Base-by-base conservation (phyloP, 1,284 basidiomycete species). In the Ceratobasidium sp. region DNA sequence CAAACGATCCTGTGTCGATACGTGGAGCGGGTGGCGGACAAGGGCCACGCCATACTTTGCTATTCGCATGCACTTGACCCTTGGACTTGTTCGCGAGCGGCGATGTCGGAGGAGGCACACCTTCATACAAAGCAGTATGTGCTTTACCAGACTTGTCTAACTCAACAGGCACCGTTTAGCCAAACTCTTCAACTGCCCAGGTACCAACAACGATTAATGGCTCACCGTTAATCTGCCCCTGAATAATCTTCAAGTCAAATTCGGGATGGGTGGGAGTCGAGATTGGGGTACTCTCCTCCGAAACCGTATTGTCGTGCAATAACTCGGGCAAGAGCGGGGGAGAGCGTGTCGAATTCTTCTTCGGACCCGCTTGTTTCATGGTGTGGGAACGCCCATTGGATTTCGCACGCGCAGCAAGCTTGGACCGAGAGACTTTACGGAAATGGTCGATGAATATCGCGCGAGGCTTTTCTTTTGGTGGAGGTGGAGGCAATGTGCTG, bases 1-100 rank as follows among this genome's bases (percentile, higher is more conserved):
- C 71, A 23, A 74, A 74, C 17, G 46, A 7, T 1, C 71, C 71
- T 52, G 42, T 64, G 42, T 74, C 71, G 23, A 74, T 40, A 33
- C 59, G 59, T 13, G 71, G 71, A 13, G 71, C 71, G 5, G 48
- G 42, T n/a, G n/a, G n/a, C 42, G 65, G 65, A 38, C 44, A 26
- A 28, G 44, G 65, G 65, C 9, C 7, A 9, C 17, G 3, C 61
- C 61, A 64, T n/a, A 15, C 38, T n/a, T 64, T 64, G 61, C 17
- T n/a, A 23, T 64, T 28, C 33, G 13, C 38, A 64, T 44, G 13
- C 20, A 6, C 15, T 44, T 52, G 65, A 23, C 17, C 15, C n/a
- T 50, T 66, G 15, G 65, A 66, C 42, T 33, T 26, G 15, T 40
- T 12, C n/a, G 48, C 65, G 3, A 66, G 65, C 13, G 44, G 44